Base-by-base conservation (phyloP, 129 eudicot species). In the Saussurea involucrata region DNA sequence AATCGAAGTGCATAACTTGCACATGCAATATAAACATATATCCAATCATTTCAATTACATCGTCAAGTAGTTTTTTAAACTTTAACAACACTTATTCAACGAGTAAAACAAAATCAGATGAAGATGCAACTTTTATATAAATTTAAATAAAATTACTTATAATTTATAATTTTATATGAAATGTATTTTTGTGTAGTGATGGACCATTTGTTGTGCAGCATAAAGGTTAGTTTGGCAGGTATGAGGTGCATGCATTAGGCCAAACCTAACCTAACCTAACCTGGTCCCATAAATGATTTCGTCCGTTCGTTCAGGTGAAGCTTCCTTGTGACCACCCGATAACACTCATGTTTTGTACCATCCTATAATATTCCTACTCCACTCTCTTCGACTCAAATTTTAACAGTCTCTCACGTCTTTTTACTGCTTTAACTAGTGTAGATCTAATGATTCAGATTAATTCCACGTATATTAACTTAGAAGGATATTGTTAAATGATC, bases 321-420 rank as follows among this genome's bases (percentile, higher is more conserved):
- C 83, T 80, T 80, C 83, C 83, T 72, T 72, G 77, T 31, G 28
- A 63, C 82, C 73, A 44, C 73, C 21, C 46, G 0, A 44, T 9
- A 33, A 80, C 3, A 17, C 6, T 42, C 61, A 55, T 58, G n/a
- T 55, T 66, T 80, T 27, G 29, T 27, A 27, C 3, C 29, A 27
- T 27, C 29, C 55, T 80, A 69, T 80, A 34, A 1, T 10, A 34
- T 10, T 34, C 1, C 40, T 6, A 8, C 40, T 34, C 9, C 40
- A 34, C 40, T 34, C 40, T 34, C 8, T 36, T 36, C 3, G 13
- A 36, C 13, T 1, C 10, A 0, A 36, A 9, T 8, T 11, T 36
- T 36, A 36, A 33, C 5, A 4, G 6, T 8, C 12, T 11, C 11
- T 8, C 11, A 11, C 8, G 8, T 36, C 8, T 36, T 7, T 10